Base-by-base conservation (phyloP, 2,329 filamentous ascomycete species). In the Acephala macrosclerotiorum region DNA sequence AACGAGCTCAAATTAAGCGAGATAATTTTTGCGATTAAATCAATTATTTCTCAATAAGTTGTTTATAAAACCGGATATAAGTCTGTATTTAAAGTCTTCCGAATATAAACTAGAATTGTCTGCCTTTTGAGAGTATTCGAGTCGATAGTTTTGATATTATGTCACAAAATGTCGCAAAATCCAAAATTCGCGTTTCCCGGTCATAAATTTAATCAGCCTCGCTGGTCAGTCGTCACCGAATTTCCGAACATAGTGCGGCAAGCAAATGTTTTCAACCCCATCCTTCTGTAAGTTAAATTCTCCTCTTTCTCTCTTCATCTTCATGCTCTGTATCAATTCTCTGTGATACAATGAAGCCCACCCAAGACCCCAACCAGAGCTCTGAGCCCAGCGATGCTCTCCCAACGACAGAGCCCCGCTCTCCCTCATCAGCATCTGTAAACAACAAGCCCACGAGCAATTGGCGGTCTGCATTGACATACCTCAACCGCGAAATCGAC, bases 401-500 rank as follows among this genome's bases (percentile, higher is more conserved):
- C 0, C 71, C 70, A 35, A 71, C 61, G 18, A 67, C 65, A 49
- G 64, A 71, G 29, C 56, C 49, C 8, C 35, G 33, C 16, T 55
- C 68, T 56, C 63, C 66, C 18, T 51, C 65, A 3, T 61, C 61
- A 55, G 42, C 16, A n/a, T 71, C 60, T 9, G 58, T 62, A 2
- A 60, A 55, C 47, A 71, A 67, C 47, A 71, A 68, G 26, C 11
- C 60, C 6, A 22, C 51, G 22, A 66, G 65, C 57, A 55, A 33
- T 36, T 70, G 58, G 60, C 51, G 35, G n/a, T 62, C 66, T 12
- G 45, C 67, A 0, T 29, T 59, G 33, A 60, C 29, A 11, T 65
- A 76, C 60, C 63, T 76, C 47, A 69, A 70, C n/a, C 70, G 66
- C 20, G 74, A 77, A 20, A 75, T 76, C 18, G 70, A 53, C 36